Conservation (phyloP, 2,329 filamentous ascomycete genomes). For the Arthroderma uncinatum region DNA sequence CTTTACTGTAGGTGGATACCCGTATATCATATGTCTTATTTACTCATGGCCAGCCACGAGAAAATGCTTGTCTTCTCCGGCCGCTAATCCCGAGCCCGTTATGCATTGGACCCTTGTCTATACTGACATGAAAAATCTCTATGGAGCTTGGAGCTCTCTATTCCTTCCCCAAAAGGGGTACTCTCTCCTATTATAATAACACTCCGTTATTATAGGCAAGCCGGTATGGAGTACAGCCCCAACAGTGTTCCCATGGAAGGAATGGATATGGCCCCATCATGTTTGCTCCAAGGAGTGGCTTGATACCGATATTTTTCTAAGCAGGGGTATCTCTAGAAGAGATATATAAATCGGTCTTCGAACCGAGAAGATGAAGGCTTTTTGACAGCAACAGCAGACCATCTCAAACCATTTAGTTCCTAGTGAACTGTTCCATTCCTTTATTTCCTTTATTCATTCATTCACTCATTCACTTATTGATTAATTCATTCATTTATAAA, state of each 20-base stretch:
- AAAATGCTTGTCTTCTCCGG: background rate
- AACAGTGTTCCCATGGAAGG: background rate
- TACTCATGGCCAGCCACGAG: background rate
- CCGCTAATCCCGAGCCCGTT: background rate
- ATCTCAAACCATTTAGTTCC: background rate
- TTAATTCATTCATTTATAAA: conserved; percentile 1
- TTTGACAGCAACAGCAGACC: background rate
- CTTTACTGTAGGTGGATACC: background rate
- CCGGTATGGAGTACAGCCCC: background rate
- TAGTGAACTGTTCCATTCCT: background rate
- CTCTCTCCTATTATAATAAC: background rate
- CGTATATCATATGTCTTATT: background rate
- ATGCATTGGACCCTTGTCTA: background rate
- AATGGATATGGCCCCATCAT: background rate
- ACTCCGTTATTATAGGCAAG: background rate
- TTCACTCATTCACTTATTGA: background rate
- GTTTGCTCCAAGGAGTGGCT: background rate
- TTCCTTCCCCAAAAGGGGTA: background rate
- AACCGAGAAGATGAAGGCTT: background rate
- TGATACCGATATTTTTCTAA: background rate
- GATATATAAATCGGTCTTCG: background rate
- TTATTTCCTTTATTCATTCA: background rate
- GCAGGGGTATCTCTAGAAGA: background rate
- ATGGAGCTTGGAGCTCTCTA: background rate
- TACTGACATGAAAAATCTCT: background rate